Evolutionary conservation across 306 rosid species (phyloP).

Genomic region (Carpinus fangiana): DNA sequence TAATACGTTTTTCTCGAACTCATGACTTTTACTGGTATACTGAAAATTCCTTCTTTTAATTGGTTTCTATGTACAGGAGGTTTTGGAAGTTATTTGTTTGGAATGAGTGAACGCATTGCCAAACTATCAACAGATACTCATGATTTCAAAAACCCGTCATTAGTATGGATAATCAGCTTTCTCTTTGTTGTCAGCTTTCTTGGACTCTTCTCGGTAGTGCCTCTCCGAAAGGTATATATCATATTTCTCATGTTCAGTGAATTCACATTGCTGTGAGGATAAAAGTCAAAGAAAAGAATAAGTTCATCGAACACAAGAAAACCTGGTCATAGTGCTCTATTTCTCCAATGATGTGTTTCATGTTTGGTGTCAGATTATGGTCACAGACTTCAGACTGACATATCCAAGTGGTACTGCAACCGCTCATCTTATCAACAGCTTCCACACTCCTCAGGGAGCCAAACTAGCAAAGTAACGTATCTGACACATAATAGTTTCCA

Average conservation of each 20-base stretch:
- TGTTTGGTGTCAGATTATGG: constrained; percentile 42
- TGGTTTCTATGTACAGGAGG: constrained; percentile 11
- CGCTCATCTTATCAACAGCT: constrained; percentile 61
- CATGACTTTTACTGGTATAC: too few relatives aligned
- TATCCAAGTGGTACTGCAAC: constrained; percentile 74
- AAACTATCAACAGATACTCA: neutral
- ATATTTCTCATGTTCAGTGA: neutral
- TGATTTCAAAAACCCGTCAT: constrained; percentile 12
- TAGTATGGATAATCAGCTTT: constrained; percentile 21
- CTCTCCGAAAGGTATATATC: constrained; percentile 13
- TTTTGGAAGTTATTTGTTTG: constrained; percentile 17
- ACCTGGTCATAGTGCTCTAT: neutral
- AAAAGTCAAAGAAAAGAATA: neutral
- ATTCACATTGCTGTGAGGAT: neutral
- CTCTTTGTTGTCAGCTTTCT: constrained; percentile 18
- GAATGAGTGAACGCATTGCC: constrained; percentile 5
- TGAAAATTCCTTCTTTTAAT: neutral
- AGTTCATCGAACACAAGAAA: neutral
- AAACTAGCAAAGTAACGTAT: constrained; percentile 1
- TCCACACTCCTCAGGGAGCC: constrained; percentile 50
- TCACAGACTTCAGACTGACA: constrained; percentile 52
- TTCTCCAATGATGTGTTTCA: constrained; percentile 10
- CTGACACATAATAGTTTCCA: too few relatives aligned
- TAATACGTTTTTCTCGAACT: neutral
- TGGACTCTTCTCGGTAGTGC: constrained; percentile 21